phyloP scores from a whole-genome alignment of 2,329 filamentous ascomycete genomes.

The Colletotrichum costaricense region DNA sequence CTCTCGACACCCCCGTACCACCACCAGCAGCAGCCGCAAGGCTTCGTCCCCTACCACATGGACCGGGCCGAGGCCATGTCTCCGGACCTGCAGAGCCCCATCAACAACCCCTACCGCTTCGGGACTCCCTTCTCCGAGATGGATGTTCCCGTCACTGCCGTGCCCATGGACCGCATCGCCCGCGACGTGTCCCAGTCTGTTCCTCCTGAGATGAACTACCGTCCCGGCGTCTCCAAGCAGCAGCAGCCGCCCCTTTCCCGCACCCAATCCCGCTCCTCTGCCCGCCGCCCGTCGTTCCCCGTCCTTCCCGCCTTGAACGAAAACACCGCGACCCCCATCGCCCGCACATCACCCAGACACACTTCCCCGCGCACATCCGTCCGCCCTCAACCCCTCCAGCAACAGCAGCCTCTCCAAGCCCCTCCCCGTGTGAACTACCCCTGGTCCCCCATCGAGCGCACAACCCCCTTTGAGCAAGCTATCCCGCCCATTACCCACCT shows the following conservation, averaged over 20 bases:
- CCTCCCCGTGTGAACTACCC: conserved; percentile 67
- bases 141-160: conserved; percentile 84
- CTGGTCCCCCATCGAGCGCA: conserved; percentile 63
- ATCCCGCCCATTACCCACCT: conserved; percentile 48
- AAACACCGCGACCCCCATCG: conserved; percentile 60
- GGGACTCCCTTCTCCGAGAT: conserved; percentile 92
- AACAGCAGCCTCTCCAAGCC: conserved; percentile 57
- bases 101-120: conserved; percentile 74
- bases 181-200: conserved; percentile 90
- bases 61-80: conserved; percentile 62
- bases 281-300: conserved; percentile 74
- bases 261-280: conserved; percentile 66
- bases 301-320: conserved; percentile 78
- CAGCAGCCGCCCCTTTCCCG: conserved; percentile 49
- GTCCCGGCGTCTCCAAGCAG: conserved; percentile 50
- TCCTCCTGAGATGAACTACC: conserved; percentile 91
- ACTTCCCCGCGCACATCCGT: conserved; percentile 49
- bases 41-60: conserved; percentile 64
- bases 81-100: conserved; percentile 68
- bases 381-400: conserved; percentile 39
- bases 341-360: conserved; percentile 47
- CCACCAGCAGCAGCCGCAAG: conserved; percentile 35
- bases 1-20: conserved; percentile 38
- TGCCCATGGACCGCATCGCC: conserved; percentile 77
- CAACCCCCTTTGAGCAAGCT: conserved; percentile 55